Conservation (phyloP, 2,329 filamentous ascomycete genomes). For the Septoria linicola region DNA sequence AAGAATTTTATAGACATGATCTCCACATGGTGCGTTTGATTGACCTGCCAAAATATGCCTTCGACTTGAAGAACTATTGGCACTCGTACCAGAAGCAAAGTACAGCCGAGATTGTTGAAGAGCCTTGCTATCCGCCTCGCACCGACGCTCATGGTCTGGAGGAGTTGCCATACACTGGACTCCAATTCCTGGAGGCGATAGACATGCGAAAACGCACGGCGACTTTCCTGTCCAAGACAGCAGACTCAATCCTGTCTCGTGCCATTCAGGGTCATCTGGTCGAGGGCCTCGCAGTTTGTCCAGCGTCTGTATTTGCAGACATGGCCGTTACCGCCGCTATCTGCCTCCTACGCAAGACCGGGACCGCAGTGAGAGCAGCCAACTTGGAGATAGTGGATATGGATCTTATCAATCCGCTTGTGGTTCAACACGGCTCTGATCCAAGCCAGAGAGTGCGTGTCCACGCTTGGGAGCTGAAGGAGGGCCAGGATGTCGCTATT, state of each 20-base stretch:
- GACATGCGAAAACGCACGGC: no score
- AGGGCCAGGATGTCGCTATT: no score
- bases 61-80: neutral
- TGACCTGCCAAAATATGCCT: neutral
- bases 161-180: no score
- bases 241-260: neutral
- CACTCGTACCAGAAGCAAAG: neutral
- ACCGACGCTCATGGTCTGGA: no score
- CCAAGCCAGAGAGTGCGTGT: neutral
- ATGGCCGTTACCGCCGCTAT: conserved; percentile 22
- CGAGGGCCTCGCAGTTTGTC: conserved; percentile 21
- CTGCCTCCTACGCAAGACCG: neutral
- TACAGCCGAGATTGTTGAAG: no score
- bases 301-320: conserved; percentile 23
- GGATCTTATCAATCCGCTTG: neutral
- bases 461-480: neutral
- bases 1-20: neutral
- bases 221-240: neutral
- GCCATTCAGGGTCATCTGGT: conserved; percentile 34
- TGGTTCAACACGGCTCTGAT: neutral
- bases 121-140: no score
- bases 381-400: neutral
- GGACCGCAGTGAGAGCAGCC: neutral
- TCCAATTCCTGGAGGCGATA: no score
- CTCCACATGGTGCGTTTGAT: neutral